Percentiles rank a stretch among this genome's conserved stretches.
Evolutionary conservation across 2,329 filamentous ascomycete genomes (phyloP).

Genomic region (Cytospora mali): DNA sequence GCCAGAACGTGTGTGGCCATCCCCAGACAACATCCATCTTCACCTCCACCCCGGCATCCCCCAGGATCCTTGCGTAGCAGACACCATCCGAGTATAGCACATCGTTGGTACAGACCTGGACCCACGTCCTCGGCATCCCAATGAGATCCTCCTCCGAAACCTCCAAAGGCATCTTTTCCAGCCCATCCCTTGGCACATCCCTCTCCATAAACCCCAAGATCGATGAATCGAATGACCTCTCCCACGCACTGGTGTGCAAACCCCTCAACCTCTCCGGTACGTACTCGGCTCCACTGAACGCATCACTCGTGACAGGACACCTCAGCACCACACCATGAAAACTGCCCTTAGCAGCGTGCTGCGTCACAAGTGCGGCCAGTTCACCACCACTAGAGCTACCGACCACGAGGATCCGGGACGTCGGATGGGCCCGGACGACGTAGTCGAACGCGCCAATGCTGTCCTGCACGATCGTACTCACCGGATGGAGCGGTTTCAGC

Average conservation of each 20-base stretch:
- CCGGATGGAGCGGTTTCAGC: conserved; percentile 45
- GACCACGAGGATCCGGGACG: conserved; percentile 39
- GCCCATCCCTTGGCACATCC: conserved; percentile 43
- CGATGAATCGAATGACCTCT: conserved; percentile 41
- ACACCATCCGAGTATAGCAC: conserved; percentile 54
- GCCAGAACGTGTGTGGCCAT: conserved; percentile 57
- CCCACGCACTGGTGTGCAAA: conserved; percentile 45
- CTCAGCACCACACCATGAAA: conserved; percentile 47
- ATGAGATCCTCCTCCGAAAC: conserved; percentile 35
- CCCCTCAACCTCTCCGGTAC: conserved; percentile 41
- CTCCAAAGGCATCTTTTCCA: conserved; percentile 47
- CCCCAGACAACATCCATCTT: conserved; percentile 47
- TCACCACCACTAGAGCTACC: conserved; percentile 54
- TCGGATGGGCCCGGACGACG: conserved; percentile 26
- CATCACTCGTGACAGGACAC: conserved; percentile 52
- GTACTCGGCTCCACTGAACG: conserved; percentile 40
- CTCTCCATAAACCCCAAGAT: conserved; percentile 39
- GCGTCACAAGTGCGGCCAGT: conserved; percentile 48
- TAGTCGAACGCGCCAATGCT: conserved; percentile 42
- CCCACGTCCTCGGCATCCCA: conserved; percentile 46
- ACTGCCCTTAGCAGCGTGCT: conserved; percentile 33
- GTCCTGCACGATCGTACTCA: conserved; percentile 46
- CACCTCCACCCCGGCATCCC: conserved; percentile 43
- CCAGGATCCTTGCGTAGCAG: conserved; percentile 50
- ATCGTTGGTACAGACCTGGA: conserved; percentile 55